Evolutionary conservation across 495 filamentous ascomycete genomes (phyloP).

Genomic region (Trichodelitschia bisporula): DNA sequence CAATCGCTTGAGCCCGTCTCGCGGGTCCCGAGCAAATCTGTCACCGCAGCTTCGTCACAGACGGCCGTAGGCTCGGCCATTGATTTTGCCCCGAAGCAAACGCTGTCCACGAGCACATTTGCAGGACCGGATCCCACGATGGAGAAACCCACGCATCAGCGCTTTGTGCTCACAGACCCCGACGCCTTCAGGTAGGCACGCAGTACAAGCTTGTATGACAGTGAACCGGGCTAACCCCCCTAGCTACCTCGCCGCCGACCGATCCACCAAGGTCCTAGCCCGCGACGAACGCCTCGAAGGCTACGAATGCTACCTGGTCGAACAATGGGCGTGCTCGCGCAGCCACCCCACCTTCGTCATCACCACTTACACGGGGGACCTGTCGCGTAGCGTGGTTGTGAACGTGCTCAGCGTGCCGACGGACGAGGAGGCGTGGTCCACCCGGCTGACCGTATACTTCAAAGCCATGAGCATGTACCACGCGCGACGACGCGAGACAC

Average conservation of each 20-base stretch:
- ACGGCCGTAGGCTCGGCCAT: no score
- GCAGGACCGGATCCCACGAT: no score
- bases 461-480: slow-evolving; percentile 61
- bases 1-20: no score
- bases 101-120: no score
- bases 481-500: slow-evolving; percentile 59
- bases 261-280: slow-evolving; percentile 48
- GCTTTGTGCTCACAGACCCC: slow-evolving; percentile 20
- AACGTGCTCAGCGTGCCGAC: slow-evolving; percentile 67
- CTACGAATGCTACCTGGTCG: slow-evolving; percentile 85
- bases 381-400: slow-evolving; percentile 47
- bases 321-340: slow-evolving; percentile 93
- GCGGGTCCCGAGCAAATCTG: no score
- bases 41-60: no score
- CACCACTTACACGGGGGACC: slow-evolving; percentile 77
- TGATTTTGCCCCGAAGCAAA: no score
- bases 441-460: slow-evolving; percentile 58
- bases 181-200: slow-evolving; percentile 15
- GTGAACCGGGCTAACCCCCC: background rate
- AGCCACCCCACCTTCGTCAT: slow-evolving; percentile 78
- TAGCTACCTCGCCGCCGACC: slow-evolving; percentile 74
- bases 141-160: slow-evolving; percentile 16
- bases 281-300: slow-evolving; percentile 44
- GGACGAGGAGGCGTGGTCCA: slow-evolving; percentile 62
- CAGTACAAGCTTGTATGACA: background rate